These are phyloP conservation scores for Mixia osmundae DNA, from an alignment of 1,284 basidiomycete genomes.

Conservation along the genomic window DNA sequence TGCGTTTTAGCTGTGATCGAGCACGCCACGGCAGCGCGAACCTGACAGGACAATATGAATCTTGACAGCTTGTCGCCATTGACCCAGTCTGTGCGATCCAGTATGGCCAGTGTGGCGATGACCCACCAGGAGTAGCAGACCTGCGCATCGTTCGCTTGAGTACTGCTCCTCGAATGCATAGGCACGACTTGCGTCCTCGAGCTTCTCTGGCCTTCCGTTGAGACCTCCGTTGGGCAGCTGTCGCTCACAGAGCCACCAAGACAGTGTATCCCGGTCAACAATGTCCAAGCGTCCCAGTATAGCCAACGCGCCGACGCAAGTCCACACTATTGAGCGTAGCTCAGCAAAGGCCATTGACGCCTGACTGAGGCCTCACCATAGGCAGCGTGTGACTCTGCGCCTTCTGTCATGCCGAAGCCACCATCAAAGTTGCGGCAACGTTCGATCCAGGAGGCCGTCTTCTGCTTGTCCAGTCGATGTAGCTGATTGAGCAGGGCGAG, in stretches of 20 bases:
- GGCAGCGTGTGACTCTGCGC: constrained; percentile 76
- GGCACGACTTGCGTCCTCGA: constrained; percentile 55
- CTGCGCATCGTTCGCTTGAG: constrained; percentile 27
- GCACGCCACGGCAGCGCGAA: constrained; percentile 21
- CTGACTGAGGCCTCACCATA: constrained; percentile 37
- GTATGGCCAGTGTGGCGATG: constrained; percentile 61
- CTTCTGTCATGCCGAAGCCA: constrained; percentile 60
- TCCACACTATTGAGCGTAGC: constrained; percentile 39
- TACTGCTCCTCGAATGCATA: not conserved
- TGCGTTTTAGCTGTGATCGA: not conserved
- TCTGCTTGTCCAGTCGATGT: constrained; percentile 23
- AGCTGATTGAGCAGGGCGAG: constrained; percentile 59
- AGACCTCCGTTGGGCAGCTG: constrained; percentile 81
- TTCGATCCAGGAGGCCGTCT: constrained; percentile 44
- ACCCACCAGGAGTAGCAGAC: constrained; percentile 98
- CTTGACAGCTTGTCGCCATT: constrained; percentile 49
- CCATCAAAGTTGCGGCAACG: constrained; percentile 83
- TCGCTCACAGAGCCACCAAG: constrained; percentile 80
- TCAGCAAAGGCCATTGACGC: not conserved
- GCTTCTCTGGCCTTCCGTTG: constrained; percentile 86
- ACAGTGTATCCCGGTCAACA: constrained; percentile 48
- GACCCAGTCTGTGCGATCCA: constrained; percentile 72
- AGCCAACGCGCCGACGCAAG: constrained; percentile 63
- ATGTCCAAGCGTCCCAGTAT: constrained; percentile 56
- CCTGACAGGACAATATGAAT: constrained; percentile 79